These are phyloP conservation scores for Curvularia verruculosa DNA, from an alignment of 2,329 filamentous ascomycete genomes.

Conservation along the genomic window DNA sequence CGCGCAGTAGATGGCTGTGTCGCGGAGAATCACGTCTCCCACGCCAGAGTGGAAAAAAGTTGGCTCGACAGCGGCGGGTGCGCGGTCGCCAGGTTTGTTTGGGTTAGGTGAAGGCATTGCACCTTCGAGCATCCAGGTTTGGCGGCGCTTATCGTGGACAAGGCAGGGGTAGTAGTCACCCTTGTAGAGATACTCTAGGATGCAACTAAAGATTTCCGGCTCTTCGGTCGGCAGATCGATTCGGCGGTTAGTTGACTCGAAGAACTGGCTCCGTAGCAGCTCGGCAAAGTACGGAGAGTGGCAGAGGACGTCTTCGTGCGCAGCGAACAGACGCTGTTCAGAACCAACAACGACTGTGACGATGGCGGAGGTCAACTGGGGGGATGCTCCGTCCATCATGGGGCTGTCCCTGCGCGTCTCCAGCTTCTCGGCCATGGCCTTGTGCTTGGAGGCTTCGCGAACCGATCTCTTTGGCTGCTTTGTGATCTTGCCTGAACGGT, in stretches of 20 bases:
- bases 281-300: constrained; percentile 84
- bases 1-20: constrained; percentile 93
- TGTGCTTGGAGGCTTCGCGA: constrained; percentile 78
- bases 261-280: constrained; percentile 73
- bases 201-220: constrained; percentile 88
- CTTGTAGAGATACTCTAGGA: constrained; percentile 97
- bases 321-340: constrained; percentile 89
- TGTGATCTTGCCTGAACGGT: constrained; percentile 86
- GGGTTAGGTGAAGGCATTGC: constrained; percentile 62
- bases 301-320: constrained; percentile 89
- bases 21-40: constrained; percentile 79
- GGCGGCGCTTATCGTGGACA: constrained; percentile 81
- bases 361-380: constrained; percentile 71
- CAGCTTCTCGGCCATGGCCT: constrained; percentile 72
- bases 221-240: constrained; percentile 79
- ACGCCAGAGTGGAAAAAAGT: constrained; percentile 78
- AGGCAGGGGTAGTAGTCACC: constrained; percentile 93
- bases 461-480: constrained; percentile 77
- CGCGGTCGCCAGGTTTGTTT: constrained; percentile 62
- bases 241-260: constrained; percentile 73
- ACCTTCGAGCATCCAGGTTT: constrained; percentile 90
- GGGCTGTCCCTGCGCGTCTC: constrained; percentile 66
- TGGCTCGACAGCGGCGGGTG: constrained; percentile 64
- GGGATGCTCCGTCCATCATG: constrained; percentile 56
- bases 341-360: constrained; percentile 83